Percentiles rank a stretch among this genome's conserved stretches.
Conservation (phyloP, 163 green algal genomes). For the Volvox carteri region DNA sequence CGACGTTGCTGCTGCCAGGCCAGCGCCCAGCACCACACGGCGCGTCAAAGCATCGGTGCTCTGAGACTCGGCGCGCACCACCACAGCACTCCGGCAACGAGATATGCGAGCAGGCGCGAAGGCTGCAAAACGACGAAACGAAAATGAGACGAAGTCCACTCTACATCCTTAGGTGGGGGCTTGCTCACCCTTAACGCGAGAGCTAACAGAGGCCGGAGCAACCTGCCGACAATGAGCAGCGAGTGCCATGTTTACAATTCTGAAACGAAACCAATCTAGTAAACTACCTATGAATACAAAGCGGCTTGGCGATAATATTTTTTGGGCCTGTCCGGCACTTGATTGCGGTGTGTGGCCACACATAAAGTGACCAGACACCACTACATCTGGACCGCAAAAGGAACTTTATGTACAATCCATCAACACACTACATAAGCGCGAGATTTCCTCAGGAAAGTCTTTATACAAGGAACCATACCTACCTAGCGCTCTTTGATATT, state of each 20-base stretch:
- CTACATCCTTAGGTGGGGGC: too few relatives aligned
- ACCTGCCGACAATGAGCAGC: constrained; percentile 31
- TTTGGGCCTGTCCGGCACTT: constrained; percentile 7
- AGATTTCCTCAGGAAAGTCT: background rate
- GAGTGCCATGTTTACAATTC: constrained; percentile 33
- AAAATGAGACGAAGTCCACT: too few relatives aligned
- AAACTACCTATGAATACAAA: too few relatives aligned
- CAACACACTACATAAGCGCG: background rate
- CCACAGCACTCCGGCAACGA: constrained; percentile 34
- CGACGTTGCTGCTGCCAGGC: constrained; percentile 51
- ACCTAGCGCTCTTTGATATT: too few relatives aligned
- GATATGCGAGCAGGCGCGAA: constrained; percentile 45
- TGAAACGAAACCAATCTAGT: background rate
- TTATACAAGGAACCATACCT: background rate
- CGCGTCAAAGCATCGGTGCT: constrained; percentile 39
- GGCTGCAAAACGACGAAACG: background rate
- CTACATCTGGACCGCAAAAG: background rate
- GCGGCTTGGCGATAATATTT: too few relatives aligned
- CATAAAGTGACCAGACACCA: constrained; percentile 1
- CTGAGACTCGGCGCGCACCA: constrained; percentile 51
- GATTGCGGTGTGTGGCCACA: constrained; percentile 18
- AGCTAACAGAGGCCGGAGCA: background rate
- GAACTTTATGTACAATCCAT: background rate
- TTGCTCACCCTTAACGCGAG: constrained; percentile 47
- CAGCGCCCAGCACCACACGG: constrained; percentile 59